Conservation (phyloP, 495 filamentous ascomycete genomes). For the Penicillium ucsense region DNA sequence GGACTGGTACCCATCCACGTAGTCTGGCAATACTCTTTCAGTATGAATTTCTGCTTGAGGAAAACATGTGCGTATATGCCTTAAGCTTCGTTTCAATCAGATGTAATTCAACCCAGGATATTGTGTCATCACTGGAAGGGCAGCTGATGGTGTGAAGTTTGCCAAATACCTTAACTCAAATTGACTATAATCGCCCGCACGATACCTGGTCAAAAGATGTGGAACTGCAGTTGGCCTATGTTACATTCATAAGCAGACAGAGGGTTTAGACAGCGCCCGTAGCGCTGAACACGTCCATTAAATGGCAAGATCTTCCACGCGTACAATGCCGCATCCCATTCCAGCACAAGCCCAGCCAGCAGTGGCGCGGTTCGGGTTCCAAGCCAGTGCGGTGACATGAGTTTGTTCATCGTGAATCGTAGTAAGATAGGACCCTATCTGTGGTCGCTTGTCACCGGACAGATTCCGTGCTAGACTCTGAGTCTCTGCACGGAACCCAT, state of each 20-base stretch:
- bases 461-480: constrained; percentile 24
- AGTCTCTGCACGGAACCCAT: constrained; percentile 46
- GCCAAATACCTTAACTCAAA: no score
- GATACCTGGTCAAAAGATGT: no score
- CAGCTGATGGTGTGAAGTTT: no score
- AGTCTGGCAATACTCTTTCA: no score
- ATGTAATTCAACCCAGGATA: no score
- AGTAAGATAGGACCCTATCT: constrained; percentile 28
- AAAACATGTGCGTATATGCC: no score
- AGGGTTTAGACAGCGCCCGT: constrained; percentile 1
- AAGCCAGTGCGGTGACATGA: constrained; percentile 46
- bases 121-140: no score
- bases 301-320: constrained; percentile 58
- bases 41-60: no score
- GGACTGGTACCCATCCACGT: no score
- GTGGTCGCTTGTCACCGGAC: constrained; percentile 20
- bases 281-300: constrained; percentile 9
- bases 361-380: constrained; percentile 54
- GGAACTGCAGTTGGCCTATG: no score
- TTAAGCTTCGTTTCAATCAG: no score
- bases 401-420: constrained; percentile 52
- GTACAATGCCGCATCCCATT: constrained; percentile 51
- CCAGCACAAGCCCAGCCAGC: constrained; percentile 59
- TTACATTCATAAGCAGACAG: neutral
- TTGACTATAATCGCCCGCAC: no score